These are phyloP conservation scores for Circinella minor DNA, from an alignment of 371 early-diverging fungal species.

Conservation along the genomic window DNA sequence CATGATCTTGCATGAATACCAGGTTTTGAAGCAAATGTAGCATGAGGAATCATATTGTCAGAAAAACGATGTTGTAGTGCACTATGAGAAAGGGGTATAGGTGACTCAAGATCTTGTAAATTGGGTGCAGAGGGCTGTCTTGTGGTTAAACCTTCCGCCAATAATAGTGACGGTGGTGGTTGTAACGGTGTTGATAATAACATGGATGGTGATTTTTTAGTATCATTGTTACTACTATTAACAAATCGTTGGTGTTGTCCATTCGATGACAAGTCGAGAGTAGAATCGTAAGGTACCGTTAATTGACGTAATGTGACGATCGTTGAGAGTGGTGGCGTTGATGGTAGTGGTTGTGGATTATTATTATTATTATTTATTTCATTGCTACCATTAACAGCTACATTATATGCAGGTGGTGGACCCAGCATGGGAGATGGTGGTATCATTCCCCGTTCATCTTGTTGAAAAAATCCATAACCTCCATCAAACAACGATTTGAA, in stretches of 20 bases:
- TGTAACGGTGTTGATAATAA: not conserved
- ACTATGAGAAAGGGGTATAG: not conserved
- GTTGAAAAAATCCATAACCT: constrained; percentile 21
- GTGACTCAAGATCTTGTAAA: constrained; percentile 16
- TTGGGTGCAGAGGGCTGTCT: constrained; percentile 20
- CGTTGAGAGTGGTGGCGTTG: not conserved
- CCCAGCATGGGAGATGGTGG: constrained; percentile 14
- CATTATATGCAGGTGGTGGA: constrained; percentile 19
- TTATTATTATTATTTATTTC: not conserved
- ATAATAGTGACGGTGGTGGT: constrained; percentile 1
- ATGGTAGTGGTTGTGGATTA: not conserved
- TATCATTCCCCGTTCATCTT: constrained; percentile 2
- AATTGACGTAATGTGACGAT: not conserved
- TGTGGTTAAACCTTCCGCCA: constrained; percentile 5
- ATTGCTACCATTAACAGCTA: constrained; percentile 1
- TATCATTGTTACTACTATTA: not conserved
- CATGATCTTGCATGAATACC: constrained; percentile 12
- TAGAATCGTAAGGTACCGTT: not conserved
- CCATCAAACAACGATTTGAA: constrained; percentile 16
- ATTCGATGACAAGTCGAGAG: not conserved
- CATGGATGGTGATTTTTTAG: not conserved
- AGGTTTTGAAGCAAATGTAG: not conserved
- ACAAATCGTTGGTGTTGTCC: not conserved
- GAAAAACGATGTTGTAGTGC: constrained; percentile 10
- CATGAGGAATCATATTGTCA: not conserved